Evolutionary conservation across 2,329 filamentous ascomycete species (phyloP).

Genomic region (Penicillium fuscoglaucum): DNA sequence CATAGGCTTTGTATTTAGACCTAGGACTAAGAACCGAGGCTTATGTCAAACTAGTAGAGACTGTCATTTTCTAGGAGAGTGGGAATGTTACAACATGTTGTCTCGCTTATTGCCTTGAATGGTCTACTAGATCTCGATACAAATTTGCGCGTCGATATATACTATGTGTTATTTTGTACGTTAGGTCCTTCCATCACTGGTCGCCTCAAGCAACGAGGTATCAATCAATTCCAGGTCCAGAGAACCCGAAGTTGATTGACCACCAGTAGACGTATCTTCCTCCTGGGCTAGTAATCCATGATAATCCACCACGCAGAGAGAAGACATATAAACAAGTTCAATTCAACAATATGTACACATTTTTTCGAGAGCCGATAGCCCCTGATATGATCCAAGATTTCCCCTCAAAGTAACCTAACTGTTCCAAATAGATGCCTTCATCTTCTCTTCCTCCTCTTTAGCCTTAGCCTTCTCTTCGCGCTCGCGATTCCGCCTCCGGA

Average conservation of each 20-base stretch:
- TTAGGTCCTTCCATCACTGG: no score
- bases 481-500: conserved; percentile 71
- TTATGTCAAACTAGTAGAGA: background rate
- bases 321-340: background rate
- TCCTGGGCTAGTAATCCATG: background rate
- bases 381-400: background rate
- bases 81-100: no score
- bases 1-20: background rate
- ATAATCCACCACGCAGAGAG: background rate
- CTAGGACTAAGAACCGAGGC: background rate
- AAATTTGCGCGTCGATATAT: background rate
- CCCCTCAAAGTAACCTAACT: conserved; percentile 43
- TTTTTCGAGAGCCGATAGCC: background rate
- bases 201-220: background rate
- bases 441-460: conserved; percentile 66
- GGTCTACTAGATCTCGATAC: background rate
- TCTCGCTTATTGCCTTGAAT: background rate
- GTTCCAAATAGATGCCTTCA: conserved; percentile 87
- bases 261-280: background rate
- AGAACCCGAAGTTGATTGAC: background rate
- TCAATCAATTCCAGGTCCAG: background rate
- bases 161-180: background rate
- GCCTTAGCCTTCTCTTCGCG: conserved; percentile 63
- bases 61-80: no score
- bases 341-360: conserved; percentile 8